These are phyloP conservation scores for Saccharata proteae DNA, from an alignment of 2,329 filamentous ascomycete species.

Conservation along the genomic window DNA sequence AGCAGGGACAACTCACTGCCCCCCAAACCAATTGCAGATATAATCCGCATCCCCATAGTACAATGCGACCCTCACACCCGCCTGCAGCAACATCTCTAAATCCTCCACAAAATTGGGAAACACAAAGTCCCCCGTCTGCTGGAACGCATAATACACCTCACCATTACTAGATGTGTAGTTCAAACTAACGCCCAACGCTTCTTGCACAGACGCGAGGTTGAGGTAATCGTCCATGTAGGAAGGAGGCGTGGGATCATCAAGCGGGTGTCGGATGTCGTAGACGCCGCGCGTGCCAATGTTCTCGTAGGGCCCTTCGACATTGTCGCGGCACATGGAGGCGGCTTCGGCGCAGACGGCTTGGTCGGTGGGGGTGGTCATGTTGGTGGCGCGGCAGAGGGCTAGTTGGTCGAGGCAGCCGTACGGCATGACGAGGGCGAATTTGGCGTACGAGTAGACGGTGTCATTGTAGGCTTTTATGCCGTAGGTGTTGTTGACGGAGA, in stretches of 20 bases:
- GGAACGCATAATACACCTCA: slow-evolving; percentile 39
- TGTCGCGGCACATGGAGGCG: slow-evolving; percentile 41
- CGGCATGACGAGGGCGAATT: slow-evolving; percentile 32
- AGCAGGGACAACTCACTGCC: too few relatives aligned
- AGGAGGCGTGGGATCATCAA: slow-evolving; percentile 49
- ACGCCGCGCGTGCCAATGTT: slow-evolving; percentile 32
- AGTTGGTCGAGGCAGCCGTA: slow-evolving; percentile 43
- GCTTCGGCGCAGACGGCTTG: slow-evolving; percentile 43
- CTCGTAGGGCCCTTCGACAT: slow-evolving; percentile 47
- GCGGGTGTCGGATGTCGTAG: slow-evolving; percentile 49
- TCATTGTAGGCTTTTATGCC: slow-evolving; percentile 36
- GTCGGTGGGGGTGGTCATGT: slow-evolving; percentile 18
- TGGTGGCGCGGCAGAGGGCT: slow-evolving; percentile 34
- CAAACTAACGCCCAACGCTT: slow-evolving; percentile 49
- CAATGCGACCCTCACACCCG: slow-evolving; percentile 26
- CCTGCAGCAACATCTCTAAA: slow-evolving; percentile 28
- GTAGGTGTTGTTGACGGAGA: slow-evolving; percentile 44
- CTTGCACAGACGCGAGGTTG: slow-evolving; percentile 44
- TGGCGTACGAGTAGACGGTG: slow-evolving; percentile 31
- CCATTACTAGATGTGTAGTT: slow-evolving; percentile 44
- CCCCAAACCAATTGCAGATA: slow-evolving; percentile 25
- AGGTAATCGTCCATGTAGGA: slow-evolving; percentile 52
- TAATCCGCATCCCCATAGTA: slow-evolving; percentile 25
- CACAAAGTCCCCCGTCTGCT: slow-evolving; percentile 41
- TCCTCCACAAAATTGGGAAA: slow-evolving; percentile 44